Base-by-base conservation (phyloP, 2,329 filamentous ascomycete species). In the Pseudocercospora fuligena region DNA sequence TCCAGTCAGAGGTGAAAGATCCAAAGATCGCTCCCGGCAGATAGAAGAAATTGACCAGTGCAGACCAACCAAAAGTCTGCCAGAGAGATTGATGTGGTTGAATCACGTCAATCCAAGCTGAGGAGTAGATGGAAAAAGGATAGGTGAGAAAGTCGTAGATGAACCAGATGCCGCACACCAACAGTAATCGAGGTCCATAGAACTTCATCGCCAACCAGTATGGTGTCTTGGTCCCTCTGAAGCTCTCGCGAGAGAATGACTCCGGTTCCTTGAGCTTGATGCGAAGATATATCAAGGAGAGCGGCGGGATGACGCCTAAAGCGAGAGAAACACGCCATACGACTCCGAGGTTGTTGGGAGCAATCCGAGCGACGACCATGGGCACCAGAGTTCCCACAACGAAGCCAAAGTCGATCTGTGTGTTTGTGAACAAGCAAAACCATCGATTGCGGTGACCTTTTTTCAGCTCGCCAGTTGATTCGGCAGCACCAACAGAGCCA, bases 41-140 rank as follows among this genome's bases (percentile, higher is more conserved):
- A 79, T 96, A 96, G 79, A 97, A 97, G 69, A 93, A 82, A 78
- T 95, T 97, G 82, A 96, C 88, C 49, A 97, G 86, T 0, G 91
- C 93, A 76, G 92, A 93, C 93, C 93, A 97, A 47, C 93, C 94
- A 68, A 97, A 94, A 11, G 89, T 82, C 69, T 90, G 91, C 75
- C 92, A 94, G 1, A 97, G 82, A 0, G 90, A 86, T 0, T 87
- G 51, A 11, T 72, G 56, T 83, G 4, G 77, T 9, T 87, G 86
- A 49, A 90, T 88, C 29, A 92, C 86, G 66, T 87, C 89, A 0
- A 96, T 81, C 73, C 97, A 94, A 1, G 88, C 86, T 0, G 90
- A 89, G 0, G 91, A 92, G 81, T 95, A 97, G 74, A 97, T 92
- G 61, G 90, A 86, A 77, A 97, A 97, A 0, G 91, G 90, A 78